phyloP scores from a whole-genome alignment of 2,329 filamentous ascomycete species.

The Fusarium albosuccineum region DNA sequence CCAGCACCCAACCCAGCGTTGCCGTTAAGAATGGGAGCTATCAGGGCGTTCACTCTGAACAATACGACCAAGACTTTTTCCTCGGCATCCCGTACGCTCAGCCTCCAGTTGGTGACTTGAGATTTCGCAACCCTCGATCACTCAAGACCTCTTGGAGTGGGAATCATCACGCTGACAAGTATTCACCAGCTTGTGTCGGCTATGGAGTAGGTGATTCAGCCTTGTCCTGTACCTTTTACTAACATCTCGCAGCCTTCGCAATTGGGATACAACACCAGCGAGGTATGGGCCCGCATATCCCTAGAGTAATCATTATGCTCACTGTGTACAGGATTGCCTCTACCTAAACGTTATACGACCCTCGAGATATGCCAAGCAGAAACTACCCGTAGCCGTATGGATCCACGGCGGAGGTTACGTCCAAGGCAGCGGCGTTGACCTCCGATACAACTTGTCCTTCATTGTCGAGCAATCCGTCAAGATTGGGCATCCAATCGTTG shows the following conservation, averaged over 20 bases:
- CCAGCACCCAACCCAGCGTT: background rate
- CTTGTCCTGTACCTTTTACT: rapidly evolving
- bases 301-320: background rate
- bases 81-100: slow-evolving; percentile 69
- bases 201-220: slow-evolving; percentile 10
- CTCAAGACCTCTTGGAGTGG: slow-evolving; percentile 59
- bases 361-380: slow-evolving; percentile 21
- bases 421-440: slow-evolving; percentile 57
- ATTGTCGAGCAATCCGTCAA: slow-evolving; percentile 60
- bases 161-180: slow-evolving; percentile 54
- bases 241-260: slow-evolving; percentile 2
- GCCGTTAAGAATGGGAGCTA: slow-evolving; percentile 60
- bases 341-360: slow-evolving; percentile 32
- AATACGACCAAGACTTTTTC: slow-evolving; percentile 64
- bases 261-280: slow-evolving; percentile 8
- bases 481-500: slow-evolving; percentile 52
- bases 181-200: slow-evolving; percentile 21
- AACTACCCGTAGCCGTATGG: slow-evolving; percentile 35
- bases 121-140: slow-evolving; percentile 63
- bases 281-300: background rate
- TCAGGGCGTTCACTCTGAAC: slow-evolving; percentile 53
- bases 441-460: slow-evolving; percentile 70
- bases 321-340: slow-evolving; percentile 23
- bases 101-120: slow-evolving; percentile 60
- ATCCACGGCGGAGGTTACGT: slow-evolving; percentile 54